These are phyloP conservation scores for Apiospora marii DNA, from an alignment of 2,329 filamentous ascomycete genomes.

Conservation along the genomic window DNA sequence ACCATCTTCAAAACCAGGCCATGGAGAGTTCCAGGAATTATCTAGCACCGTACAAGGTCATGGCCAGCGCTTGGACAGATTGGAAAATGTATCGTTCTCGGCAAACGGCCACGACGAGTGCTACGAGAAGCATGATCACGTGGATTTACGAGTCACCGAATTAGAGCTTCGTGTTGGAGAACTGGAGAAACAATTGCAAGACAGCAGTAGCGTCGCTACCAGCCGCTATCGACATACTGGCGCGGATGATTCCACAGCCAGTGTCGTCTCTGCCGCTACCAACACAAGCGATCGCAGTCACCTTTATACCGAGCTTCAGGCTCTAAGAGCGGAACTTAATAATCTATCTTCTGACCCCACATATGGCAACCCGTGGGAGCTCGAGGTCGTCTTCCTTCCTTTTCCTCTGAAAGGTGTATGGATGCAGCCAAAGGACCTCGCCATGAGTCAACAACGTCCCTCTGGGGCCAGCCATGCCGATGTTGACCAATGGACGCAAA, in stretches of 20 bases:
- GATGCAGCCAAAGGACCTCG: conserved; percentile 58
- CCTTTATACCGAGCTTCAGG: conserved; percentile 58
- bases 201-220: conserved; percentile 51
- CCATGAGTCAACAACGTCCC: conserved; percentile 44
- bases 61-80: conserved; percentile 69
- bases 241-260: conserved; percentile 54
- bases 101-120: conserved; percentile 73
- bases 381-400: conserved; percentile 79
- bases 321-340: conserved; percentile 10
- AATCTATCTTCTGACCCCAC: conserved; percentile 66
- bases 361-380: conserved; percentile 69
- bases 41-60: conserved; percentile 65
- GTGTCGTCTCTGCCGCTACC: conserved; percentile 56
- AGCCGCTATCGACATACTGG: conserved; percentile 47
- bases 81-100: conserved; percentile 76
- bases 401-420: conserved; percentile 68
- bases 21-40: conserved; percentile 53
- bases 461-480: conserved; percentile 41
- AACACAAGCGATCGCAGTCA: conserved; percentile 51
- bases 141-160: conserved; percentile 73
- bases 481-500: conserved; percentile 63
- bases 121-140: conserved; percentile 70
- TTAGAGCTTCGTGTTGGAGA: conserved; percentile 71
- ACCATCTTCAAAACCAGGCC: conserved; percentile 37
- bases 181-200: conserved; percentile 61